phyloP scores from a whole-genome alignment of 2,329 filamentous ascomycete species.

The Aspergillus alliaceus region DNA sequence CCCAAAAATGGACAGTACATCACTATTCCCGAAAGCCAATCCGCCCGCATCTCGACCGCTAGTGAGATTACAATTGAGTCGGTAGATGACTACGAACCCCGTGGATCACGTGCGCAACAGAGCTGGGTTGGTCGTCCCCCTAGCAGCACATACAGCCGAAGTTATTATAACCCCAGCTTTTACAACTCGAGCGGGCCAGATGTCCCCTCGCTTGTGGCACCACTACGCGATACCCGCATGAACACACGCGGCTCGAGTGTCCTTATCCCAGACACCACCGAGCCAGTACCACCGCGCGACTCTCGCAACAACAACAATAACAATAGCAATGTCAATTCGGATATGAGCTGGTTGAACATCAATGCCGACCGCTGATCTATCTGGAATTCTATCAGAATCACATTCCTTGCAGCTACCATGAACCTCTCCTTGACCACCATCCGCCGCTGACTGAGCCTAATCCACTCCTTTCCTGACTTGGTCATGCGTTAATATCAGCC shows the following conservation, averaged over 20 bases:
- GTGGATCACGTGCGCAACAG: conserved; percentile 26
- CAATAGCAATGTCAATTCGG: conserved; percentile 33
- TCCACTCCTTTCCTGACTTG: neutral
- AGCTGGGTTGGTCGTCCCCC: conserved; percentile 38
- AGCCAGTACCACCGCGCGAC: conserved; percentile 21
- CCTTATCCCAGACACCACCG: conserved; percentile 31
- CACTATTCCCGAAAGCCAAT: conserved; percentile 40
- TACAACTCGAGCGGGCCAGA: conserved; percentile 16
- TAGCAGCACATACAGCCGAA: conserved; percentile 44
- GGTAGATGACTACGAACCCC: conserved; percentile 35
- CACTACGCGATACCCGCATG: conserved; percentile 17
- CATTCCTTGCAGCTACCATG: neutral
- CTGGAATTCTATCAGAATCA: neutral
- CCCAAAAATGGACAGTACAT: conserved; percentile 29
- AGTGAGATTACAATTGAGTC: conserved; percentile 41
- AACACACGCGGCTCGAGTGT: conserved; percentile 33
- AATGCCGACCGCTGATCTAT: conserved; percentile 25
- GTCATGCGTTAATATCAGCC: neutral
- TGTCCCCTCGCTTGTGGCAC: conserved; percentile 17
- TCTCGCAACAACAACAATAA: conserved; percentile 14
- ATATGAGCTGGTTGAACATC: conserved; percentile 48
- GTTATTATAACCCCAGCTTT: conserved; percentile 34
- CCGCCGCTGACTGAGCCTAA: neutral
- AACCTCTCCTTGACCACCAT: neutral
- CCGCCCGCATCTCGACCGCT: conserved; percentile 45